These are phyloP conservation scores for Citrus cavaleriei DNA, from an alignment of 345 rosid species.

Conservation along the genomic window DNA sequence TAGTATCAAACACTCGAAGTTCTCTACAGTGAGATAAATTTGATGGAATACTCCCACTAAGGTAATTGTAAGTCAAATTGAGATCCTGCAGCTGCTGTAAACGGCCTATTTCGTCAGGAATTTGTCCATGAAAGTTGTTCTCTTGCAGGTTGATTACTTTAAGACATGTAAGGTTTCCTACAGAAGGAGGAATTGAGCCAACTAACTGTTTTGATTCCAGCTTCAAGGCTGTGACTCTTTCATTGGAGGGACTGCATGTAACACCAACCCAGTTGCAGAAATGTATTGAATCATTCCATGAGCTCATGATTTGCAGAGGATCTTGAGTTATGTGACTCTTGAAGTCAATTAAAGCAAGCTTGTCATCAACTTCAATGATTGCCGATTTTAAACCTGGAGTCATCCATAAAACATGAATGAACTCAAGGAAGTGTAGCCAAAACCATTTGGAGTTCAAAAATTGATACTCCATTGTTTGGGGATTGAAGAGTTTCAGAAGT, in stretches of 20 bases:
- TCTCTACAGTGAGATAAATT: slow-evolving; percentile 11
- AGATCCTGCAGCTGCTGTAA: slow-evolving; percentile 1
- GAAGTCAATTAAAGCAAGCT: background rate
- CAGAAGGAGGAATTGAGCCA: background rate
- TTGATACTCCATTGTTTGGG: background rate
- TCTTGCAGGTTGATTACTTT: background rate
- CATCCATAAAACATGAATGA: background rate
- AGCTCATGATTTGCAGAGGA: background rate
- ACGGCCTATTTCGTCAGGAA: slow-evolving; percentile 13
- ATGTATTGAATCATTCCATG: background rate
- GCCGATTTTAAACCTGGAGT: background rate
- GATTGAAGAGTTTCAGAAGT: background rate
- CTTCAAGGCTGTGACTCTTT: background rate
- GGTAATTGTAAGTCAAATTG: background rate
- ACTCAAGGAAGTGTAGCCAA: background rate
- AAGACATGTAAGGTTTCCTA: background rate
- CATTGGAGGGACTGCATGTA: background rate
- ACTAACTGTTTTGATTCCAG: background rate
- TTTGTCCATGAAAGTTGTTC: background rate
- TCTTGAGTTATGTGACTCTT: background rate
- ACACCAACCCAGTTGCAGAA: background rate
- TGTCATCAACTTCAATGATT: background rate
- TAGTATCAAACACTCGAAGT: background rate
- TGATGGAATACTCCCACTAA: background rate
- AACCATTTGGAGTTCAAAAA: background rate